These are phyloP conservation scores for Gonium pectorale DNA, from an alignment of 139 green algal species.

Conservation along the genomic window DNA sequence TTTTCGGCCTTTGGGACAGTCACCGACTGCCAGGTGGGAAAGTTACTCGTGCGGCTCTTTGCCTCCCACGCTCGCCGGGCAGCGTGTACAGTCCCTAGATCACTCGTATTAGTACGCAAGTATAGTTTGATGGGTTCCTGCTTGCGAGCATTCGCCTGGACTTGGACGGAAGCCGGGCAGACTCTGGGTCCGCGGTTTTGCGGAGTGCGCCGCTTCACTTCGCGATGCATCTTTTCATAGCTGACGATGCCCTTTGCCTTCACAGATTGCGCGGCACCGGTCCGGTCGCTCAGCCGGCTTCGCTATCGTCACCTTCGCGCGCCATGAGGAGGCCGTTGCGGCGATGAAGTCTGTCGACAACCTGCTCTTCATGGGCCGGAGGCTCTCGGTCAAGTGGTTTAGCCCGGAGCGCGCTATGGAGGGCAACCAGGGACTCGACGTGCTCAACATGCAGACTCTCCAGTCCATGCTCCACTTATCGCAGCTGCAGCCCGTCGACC, in stretches of 20 bases:
- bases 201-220: background rate
- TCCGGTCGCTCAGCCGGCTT: conserved; percentile 42
- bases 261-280: conserved; percentile 47
- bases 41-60: no score
- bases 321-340: conserved; percentile 25
- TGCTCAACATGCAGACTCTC: conserved; percentile 32
- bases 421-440: background rate
- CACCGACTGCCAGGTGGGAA: conserved; percentile 42
- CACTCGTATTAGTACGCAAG: no score
- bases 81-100: no score
- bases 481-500: conserved; percentile 17
- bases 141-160: no score
- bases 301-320: conserved; percentile 46
- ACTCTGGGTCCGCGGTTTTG: no score
- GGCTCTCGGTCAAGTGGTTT: conserved; percentile 42
- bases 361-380: conserved; percentile 41
- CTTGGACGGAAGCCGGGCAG: no score
- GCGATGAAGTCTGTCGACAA: conserved; percentile 35
- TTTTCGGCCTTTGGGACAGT: conserved; percentile 38
- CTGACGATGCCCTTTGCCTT: no score
- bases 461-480: conserved; percentile 6
- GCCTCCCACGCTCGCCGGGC: no score
- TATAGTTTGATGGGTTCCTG: no score
- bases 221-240: no score
- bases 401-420: conserved; percentile 42